phyloP scores from a whole-genome alignment of 345 rosid species.

The Kandelia obovata region DNA sequence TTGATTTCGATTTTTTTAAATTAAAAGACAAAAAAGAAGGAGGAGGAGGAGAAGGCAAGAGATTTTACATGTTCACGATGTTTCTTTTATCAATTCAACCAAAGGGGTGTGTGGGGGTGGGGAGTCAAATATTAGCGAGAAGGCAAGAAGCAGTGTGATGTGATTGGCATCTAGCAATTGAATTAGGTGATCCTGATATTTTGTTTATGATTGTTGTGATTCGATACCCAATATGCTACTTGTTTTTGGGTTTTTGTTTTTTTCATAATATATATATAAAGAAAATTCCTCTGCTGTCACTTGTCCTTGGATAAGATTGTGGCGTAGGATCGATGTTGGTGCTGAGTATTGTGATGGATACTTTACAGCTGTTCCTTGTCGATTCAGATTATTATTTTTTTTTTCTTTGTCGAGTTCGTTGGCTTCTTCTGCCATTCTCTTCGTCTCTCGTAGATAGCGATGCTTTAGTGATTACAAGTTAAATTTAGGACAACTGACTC shows the following conservation, averaged over 20 bases:
- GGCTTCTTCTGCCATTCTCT: slow-evolving; percentile 34
- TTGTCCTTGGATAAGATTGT: slow-evolving; percentile 34
- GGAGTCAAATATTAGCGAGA: too few species aligned
- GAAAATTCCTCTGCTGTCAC: slow-evolving; percentile 12
- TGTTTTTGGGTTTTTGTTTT: too few species aligned
- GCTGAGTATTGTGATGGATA: slow-evolving; percentile 32
- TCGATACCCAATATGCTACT: too few species aligned
- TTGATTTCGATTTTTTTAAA: too few species aligned
- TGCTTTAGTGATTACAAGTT: slow-evolving; percentile 4
- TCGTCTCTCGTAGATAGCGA: slow-evolving; percentile 29
- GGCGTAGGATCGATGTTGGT: slow-evolving; percentile 46
- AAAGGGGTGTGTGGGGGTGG: too few species aligned
- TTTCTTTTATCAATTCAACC: too few species aligned
- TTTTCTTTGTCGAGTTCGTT: slow-evolving; percentile 42
- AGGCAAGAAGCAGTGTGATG: too few species aligned
- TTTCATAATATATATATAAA: background rate
- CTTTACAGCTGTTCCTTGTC: slow-evolving; percentile 24
- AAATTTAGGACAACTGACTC: too few species aligned
- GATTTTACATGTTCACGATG: too few species aligned
- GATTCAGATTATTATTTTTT: slow-evolving; percentile 21
- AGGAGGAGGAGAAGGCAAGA: too few species aligned
- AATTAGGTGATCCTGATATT: background rate
- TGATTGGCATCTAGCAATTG: too few species aligned
- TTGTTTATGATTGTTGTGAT: background rate
- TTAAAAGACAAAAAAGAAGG: too few species aligned